Percentiles rank a stretch among this genome's conserved stretches.
Conservation (phyloP, 805 yeast genomes). For the Cyberlindnera veronae region DNA sequence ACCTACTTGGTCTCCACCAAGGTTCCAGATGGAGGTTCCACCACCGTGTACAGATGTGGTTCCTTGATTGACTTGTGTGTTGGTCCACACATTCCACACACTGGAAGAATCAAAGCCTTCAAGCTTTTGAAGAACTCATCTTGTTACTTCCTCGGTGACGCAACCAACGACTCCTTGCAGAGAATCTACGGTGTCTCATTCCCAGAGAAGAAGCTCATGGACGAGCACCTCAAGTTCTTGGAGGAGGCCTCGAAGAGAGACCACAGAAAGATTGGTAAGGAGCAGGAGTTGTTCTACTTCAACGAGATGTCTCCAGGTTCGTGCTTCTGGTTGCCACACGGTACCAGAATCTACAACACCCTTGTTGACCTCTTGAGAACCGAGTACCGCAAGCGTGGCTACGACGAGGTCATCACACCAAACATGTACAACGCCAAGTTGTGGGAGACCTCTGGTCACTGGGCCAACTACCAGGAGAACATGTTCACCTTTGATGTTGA, state of each 20-base stretch:
- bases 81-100: constrained; percentile 97
- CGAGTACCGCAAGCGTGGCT: constrained; percentile 91
- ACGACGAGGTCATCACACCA: constrained; percentile 98
- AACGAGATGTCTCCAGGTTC: constrained; percentile 97
- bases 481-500: constrained; percentile 97
- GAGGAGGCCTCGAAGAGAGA: constrained; percentile 96
- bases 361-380: constrained; percentile 73
- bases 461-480: constrained; percentile 96
- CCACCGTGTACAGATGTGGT: constrained; percentile 98
- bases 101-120: constrained; percentile 93
- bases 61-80: constrained; percentile 94
- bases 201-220: constrained; percentile 97
- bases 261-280: constrained; percentile 94
- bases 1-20: constrained; percentile 80
- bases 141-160: constrained; percentile 92
- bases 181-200: constrained; percentile 96
- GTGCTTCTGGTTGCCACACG: constrained; percentile 98
- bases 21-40: constrained; percentile 92
- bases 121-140: constrained; percentile 94
- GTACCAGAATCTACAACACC: constrained; percentile 93
- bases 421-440: constrained; percentile 96
- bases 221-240: constrained; percentile 88
- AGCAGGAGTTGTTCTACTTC: constrained; percentile 93
- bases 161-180: constrained; percentile 90
- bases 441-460: constrained; percentile 99